A percentile compares a stretch with the other conserved stretches of the same genome.
Evolutionary conservation across 441 rosid genomes (phyloP).

Genomic region (Erysimum cheiri): DNA sequence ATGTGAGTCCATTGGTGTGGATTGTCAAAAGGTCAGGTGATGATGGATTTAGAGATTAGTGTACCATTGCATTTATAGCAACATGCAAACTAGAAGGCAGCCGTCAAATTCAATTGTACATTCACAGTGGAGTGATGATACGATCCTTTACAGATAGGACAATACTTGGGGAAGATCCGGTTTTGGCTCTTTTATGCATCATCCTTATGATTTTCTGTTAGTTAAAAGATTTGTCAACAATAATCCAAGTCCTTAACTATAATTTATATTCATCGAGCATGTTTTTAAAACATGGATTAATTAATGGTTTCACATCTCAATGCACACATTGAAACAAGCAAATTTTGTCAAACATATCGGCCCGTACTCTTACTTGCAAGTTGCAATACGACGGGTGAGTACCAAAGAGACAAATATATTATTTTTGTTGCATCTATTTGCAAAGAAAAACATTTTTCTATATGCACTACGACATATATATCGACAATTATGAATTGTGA

Average conservation of each 20-base stretch:
- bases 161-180: slow-evolving; percentile 22
- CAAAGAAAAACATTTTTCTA: background rate
- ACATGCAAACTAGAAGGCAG: background rate
- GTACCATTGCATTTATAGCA: background rate
- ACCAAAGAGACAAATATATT: background rate
- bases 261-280: too few species aligned
- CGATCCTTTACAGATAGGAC: slow-evolving; percentile 30
- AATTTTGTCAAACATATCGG: background rate
- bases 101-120: background rate
- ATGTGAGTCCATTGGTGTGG: slow-evolving; percentile 41
- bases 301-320: background rate
- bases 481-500: background rate
- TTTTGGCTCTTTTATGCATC: slow-evolving; percentile 40
- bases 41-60: background rate
- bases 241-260: too few species aligned
- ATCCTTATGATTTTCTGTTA: slow-evolving; percentile 1
- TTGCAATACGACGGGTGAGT: background rate
- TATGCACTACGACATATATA: background rate
- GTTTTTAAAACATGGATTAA: background rate
- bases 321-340: background rate
- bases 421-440: background rate
- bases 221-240: slow-evolving; percentile 4
- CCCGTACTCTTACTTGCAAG: background rate
- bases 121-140: background rate
- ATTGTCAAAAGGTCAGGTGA: background rate